phyloP scores from a whole-genome alignment of 2,329 filamentous ascomycete genomes.

The Paecilomyces niveus region DNA sequence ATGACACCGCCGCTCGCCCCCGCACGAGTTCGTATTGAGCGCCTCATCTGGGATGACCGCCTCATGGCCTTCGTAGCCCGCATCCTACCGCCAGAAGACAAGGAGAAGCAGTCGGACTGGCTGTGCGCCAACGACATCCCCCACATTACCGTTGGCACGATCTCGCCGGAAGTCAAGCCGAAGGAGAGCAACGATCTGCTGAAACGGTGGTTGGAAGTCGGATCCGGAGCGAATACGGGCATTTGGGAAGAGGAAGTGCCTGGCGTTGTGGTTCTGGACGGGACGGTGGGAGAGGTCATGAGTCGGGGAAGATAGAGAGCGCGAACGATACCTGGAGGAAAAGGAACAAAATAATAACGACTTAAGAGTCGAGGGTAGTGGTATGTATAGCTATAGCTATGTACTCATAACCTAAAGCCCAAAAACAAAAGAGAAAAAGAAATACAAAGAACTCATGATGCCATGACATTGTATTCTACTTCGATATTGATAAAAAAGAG shows the following conservation, averaged over 20 bases:
- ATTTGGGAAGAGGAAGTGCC: constrained; percentile 50
- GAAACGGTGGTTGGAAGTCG: constrained; percentile 62
- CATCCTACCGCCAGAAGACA: constrained; percentile 37
- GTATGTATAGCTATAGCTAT: no score
- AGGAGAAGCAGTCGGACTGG: constrained; percentile 46
- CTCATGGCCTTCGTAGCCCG: constrained; percentile 90
- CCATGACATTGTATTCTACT: no score
- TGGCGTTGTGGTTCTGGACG: constrained; percentile 50
- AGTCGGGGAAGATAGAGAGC: constrained; percentile 10
- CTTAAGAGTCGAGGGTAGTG: not conserved
- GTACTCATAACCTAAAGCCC: no score
- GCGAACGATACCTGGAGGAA: constrained; percentile 1
- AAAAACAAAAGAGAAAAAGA: no score
- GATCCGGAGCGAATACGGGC: constrained; percentile 43
- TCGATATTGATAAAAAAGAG: no score
- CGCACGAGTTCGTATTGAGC: constrained; percentile 49
- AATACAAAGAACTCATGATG: no score
- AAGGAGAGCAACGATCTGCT: constrained; percentile 90
- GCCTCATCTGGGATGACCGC: constrained; percentile 72
- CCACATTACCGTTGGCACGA: constrained; percentile 86
- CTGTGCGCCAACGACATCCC: constrained; percentile 69
- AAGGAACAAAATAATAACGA: not conserved
- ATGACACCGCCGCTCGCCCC: constrained; percentile 26
- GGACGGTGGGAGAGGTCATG: constrained; percentile 47
- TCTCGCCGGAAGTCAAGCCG: constrained; percentile 67